phyloP scores from a whole-genome alignment of 345 rosid species.

The Eucalyptus shirleyi region DNA sequence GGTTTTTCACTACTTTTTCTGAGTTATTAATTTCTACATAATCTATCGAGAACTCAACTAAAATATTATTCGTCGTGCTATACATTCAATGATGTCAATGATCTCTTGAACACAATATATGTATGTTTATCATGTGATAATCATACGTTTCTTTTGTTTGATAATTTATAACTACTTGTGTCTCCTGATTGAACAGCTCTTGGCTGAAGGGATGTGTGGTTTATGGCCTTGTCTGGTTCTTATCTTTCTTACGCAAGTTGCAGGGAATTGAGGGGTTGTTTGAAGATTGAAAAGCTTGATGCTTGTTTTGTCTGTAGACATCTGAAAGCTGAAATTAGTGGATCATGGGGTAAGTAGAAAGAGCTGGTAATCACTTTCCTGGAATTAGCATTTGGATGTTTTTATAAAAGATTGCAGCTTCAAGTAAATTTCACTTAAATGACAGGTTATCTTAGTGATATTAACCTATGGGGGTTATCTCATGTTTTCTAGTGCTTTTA shows the following conservation, averaged over 20 bases:
- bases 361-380: background rate
- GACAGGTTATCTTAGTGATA: no score
- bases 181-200: background rate
- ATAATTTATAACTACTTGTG: background rate
- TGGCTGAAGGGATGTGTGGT: background rate
- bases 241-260: background rate
- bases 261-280: background rate
- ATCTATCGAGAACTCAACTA: no score
- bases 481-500: no score
- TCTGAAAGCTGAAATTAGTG: background rate
- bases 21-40: no score
- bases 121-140: background rate
- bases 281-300: background rate
- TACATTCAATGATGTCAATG: no score
- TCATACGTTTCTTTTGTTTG: background rate
- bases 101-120: no score
- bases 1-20: no score
- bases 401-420: no score
- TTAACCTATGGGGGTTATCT: no score
- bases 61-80: no score
- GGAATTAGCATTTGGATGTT: no score
- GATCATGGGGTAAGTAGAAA: background rate
- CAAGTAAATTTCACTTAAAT: no score
- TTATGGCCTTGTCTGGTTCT: background rate
- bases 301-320: background rate